A percentile compares a stretch with the other conserved stretches of the same genome.
phyloP scores from a whole-genome alignment of 345 rosid species.

The Aquilaria sinensis region DNA sequence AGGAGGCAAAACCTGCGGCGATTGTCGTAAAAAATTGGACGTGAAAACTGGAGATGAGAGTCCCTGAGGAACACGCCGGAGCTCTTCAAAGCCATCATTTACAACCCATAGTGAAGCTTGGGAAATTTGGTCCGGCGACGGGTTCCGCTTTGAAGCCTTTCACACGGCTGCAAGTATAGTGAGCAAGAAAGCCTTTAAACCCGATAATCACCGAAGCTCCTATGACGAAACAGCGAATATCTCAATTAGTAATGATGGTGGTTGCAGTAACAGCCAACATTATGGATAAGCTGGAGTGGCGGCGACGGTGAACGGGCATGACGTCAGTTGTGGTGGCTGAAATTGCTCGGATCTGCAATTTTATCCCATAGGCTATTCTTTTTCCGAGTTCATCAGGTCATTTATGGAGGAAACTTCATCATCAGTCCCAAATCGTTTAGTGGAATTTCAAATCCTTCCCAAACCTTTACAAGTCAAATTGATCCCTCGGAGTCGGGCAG shows the following conservation, averaged over 20 bases:
- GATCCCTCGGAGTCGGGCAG: too few species aligned
- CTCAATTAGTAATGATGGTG: background rate
- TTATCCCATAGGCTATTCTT: too few species aligned
- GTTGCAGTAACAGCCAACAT: too few species aligned
- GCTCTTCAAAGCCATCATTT: constrained; percentile 41
- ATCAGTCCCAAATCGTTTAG: too few species aligned
- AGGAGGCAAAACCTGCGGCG: constrained; percentile 33
- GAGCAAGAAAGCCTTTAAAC: background rate
- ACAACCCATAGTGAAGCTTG: background rate
- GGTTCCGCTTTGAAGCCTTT: background rate
- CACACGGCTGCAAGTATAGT: background rate
- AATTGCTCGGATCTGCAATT: too few species aligned
- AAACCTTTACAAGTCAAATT: too few species aligned
- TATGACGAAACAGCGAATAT: background rate
- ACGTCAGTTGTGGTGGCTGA: too few species aligned
- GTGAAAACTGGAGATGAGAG: constrained; percentile 24
- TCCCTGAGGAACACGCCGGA: constrained; percentile 33
- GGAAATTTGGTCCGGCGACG: background rate
- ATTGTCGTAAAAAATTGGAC: constrained; percentile 20
- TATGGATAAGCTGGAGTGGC: too few species aligned
- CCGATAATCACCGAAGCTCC: background rate
- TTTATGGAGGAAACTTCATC: too few species aligned
- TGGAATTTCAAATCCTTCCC: too few species aligned
- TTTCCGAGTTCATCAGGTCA: too few species aligned
- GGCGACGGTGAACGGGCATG: too few species aligned